A percentile compares a stretch with the other conserved stretches of the same genome.
phyloP scores from a whole-genome alignment of 495 filamentous ascomycete genomes.

The Tuber aestivum region DNA sequence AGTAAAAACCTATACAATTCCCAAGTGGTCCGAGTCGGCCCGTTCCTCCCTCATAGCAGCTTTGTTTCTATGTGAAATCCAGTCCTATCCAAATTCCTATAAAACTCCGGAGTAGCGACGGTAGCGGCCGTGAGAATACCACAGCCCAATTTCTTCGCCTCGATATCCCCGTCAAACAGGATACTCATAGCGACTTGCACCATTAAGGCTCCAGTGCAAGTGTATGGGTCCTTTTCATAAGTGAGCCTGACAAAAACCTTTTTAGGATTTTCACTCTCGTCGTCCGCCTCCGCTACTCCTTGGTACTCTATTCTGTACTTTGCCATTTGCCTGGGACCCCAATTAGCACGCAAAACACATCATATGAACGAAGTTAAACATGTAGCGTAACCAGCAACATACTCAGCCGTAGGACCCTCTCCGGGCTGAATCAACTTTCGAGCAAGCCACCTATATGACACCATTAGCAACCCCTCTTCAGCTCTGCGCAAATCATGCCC shows the following conservation, averaged over 20 bases:
- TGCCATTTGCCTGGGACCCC: slow-evolving; percentile 17
- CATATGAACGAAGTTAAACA: background rate
- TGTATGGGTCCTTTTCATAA: slow-evolving; percentile 34
- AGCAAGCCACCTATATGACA: slow-evolving; percentile 31
- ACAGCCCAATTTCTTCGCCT: slow-evolving; percentile 30
- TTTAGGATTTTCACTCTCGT: slow-evolving; percentile 34
- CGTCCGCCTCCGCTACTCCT: slow-evolving; percentile 39
- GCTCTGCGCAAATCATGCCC: background rate
- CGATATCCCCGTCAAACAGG: slow-evolving; percentile 25
- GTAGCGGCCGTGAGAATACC: slow-evolving; percentile 37
- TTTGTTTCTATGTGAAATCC: slow-evolving; percentile 40
- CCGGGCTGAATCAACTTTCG: slow-evolving; percentile 32
- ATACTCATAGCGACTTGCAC: slow-evolving; percentile 37
- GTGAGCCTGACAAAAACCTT: slow-evolving; percentile 33
- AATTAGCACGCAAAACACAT: background rate
- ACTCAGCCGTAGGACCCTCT: slow-evolving; percentile 36
- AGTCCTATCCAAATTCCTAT: slow-evolving; percentile 32
- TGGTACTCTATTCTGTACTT: slow-evolving; percentile 37
- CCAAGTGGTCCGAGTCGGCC: slow-evolving; percentile 8
- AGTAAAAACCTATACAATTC: slow-evolving; percentile 17
- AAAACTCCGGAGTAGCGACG: slow-evolving; percentile 33
- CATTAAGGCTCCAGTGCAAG: slow-evolving; percentile 30
- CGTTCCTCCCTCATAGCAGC: slow-evolving; percentile 15
- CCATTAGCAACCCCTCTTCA: slow-evolving; percentile 2
- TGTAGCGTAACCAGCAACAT: background rate